Percentiles rank a stretch among this genome's conserved stretches.
These are phyloP conservation scores for Phytopythium aichiense DNA, from an alignment of 352 stramenopile genomes.

Conservation along the genomic window DNA sequence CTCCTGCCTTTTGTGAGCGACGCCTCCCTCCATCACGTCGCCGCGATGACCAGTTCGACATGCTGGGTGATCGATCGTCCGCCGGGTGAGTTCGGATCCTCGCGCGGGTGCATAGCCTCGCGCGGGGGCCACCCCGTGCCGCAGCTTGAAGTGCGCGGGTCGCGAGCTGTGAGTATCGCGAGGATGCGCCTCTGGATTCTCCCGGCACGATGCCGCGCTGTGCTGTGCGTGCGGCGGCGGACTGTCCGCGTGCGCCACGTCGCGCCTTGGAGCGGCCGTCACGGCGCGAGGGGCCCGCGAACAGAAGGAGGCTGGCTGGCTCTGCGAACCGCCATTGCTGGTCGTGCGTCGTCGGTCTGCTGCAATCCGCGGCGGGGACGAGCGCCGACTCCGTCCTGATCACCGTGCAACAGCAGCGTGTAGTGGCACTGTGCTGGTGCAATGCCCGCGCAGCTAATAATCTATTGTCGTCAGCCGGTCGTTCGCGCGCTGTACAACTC, in stretches of 20 bases:
- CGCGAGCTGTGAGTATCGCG: not conserved
- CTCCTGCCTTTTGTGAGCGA: not conserved
- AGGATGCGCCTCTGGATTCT: not conserved
- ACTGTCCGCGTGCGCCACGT: not conserved
- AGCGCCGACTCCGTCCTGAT: too few relatives aligned
- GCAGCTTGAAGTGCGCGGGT: slow-evolving; percentile 1
- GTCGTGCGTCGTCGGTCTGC: not conserved
- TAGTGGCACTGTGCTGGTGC: too few relatives aligned
- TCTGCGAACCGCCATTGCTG: not conserved
- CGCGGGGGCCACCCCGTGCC: not conserved
- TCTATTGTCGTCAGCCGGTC: too few relatives aligned
- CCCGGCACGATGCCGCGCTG: not conserved
- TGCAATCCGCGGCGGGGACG: too few relatives aligned
- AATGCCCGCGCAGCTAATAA: too few relatives aligned
- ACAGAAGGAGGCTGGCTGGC: not conserved
- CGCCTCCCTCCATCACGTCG: not conserved
- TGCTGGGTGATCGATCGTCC: too few relatives aligned
- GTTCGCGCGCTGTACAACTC: too few relatives aligned
- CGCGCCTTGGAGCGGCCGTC: not conserved
- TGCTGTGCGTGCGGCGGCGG: too few relatives aligned
- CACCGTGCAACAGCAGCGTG: too few relatives aligned
- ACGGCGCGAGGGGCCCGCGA: not conserved
- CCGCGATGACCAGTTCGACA: not conserved
- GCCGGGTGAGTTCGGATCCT: not conserved
- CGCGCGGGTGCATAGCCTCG: not conserved